These are phyloP conservation scores for Fomitopsis pinicola DNA, from an alignment of 1,284 basidiomycete genomes.

Conservation along the genomic window DNA sequence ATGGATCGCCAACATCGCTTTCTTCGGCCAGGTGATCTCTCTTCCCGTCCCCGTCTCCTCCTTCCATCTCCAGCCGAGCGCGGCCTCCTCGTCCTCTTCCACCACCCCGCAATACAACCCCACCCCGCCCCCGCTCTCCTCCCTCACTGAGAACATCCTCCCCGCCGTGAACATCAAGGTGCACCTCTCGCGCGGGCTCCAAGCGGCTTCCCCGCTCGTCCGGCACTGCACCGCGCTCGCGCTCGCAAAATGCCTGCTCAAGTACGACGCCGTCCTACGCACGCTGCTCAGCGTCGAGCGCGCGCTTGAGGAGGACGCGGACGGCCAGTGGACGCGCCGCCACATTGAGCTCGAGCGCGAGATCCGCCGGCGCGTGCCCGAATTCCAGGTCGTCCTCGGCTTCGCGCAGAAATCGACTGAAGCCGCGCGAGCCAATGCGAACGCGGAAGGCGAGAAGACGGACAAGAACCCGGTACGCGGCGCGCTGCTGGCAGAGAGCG, in stretches of 20 bases:
- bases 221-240: constrained; percentile 80
- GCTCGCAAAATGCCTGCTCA: constrained; percentile 67
- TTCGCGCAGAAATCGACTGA: constrained; percentile 56
- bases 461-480: constrained; percentile 32
- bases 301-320: constrained; percentile 59
- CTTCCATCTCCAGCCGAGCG: constrained; percentile 44
- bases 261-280: constrained; percentile 56
- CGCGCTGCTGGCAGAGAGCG: constrained; percentile 71
- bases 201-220: constrained; percentile 66
- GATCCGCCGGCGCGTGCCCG: constrained; percentile 73
- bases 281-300: constrained; percentile 47
- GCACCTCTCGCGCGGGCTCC: constrained; percentile 78
- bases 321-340: constrained; percentile 68
- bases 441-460: background rate
- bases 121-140: constrained; percentile 65
- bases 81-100: constrained; percentile 23
- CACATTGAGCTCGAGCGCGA: constrained; percentile 69
- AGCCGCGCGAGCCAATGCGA: background rate
- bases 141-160: constrained; percentile 72
- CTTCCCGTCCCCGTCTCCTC: constrained; percentile 65
- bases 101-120: constrained; percentile 45
- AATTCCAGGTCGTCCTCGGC: constrained; percentile 78
- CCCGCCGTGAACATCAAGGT: constrained; percentile 68
- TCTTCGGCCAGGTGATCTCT: constrained; percentile 74
- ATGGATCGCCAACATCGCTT: constrained; percentile 87